These are phyloP conservation scores for Geranium incanum DNA, from an alignment of 441 rosid species.

Conservation along the genomic window DNA sequence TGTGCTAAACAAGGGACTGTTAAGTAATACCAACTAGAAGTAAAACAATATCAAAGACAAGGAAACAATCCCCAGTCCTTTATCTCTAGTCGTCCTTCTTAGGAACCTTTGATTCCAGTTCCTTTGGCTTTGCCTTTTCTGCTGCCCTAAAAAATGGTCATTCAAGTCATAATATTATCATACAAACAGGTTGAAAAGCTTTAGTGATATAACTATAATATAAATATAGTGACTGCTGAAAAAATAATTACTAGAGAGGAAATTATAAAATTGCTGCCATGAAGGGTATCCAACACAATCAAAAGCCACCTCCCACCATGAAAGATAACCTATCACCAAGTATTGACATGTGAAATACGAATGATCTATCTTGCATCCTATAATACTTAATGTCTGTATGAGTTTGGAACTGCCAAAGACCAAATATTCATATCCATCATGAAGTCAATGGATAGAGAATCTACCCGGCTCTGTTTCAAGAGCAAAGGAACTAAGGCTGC, in stretches of 20 bases:
- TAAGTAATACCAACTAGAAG: not conserved
- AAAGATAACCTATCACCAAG: not conserved
- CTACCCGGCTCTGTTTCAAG: not conserved
- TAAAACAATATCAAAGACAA: not conserved
- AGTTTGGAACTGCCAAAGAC: not conserved
- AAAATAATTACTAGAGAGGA: not conserved
- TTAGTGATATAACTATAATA: not conserved
- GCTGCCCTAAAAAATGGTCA: conserved; percentile 2
- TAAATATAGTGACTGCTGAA: not conserved
- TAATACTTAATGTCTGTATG: not conserved
- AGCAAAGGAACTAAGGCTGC: not conserved
- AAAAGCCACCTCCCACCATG: not conserved
- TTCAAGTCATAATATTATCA: not conserved
- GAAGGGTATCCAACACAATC: not conserved
- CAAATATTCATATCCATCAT: not conserved
- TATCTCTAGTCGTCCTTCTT: not conserved
- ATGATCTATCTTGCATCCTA: not conserved
- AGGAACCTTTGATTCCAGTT: not conserved
- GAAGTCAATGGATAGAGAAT: not conserved
- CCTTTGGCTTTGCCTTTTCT: conserved; percentile 5
- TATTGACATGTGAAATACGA: not conserved
- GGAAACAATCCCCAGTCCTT: not conserved
- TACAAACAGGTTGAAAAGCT: not conserved
- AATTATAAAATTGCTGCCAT: not conserved
- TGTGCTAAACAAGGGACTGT: not conserved